phyloP scores from a whole-genome alignment of 2,329 filamentous ascomycete genomes.

The Penicillium sp. region DNA sequence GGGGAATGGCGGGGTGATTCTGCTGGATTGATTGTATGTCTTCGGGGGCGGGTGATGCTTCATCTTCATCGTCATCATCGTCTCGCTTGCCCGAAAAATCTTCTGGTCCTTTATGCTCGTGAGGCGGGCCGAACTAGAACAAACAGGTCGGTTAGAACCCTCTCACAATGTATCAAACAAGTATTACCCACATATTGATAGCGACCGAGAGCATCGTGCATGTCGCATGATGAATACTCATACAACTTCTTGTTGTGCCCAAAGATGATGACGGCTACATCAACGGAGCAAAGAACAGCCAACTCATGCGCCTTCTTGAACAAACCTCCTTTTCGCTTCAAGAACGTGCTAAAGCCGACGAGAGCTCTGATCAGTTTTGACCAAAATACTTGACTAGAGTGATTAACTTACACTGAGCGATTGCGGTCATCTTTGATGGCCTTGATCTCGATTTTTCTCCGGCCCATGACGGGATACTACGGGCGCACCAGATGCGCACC shows the following conservation, averaged over 20 bases:
- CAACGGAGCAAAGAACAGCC: conserved; percentile 94
- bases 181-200: conserved; percentile 77
- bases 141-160: conserved; percentile 5
- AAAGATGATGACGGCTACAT: conserved; percentile 98
- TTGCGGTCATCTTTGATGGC: conserved; percentile 98
- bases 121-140: conserved; percentile 77
- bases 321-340: conserved; percentile 96
- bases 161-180: conserved; percentile 1
- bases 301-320: conserved; percentile 99
- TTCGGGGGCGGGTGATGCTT: conserved; percentile 67
- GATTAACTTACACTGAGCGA: conserved; percentile 80
- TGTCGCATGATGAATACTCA: conserved; percentile 92
- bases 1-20: conserved; percentile 60
- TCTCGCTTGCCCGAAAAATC: conserved; percentile 79
- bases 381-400: neutral
- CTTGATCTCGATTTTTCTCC: conserved; percentile 99
- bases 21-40: conserved; percentile 54
- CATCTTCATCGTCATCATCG: conserved; percentile 76
- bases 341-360: conserved; percentile 68
- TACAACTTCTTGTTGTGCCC: conserved; percentile 99
- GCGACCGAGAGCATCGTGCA: conserved; percentile 81
- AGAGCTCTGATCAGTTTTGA: conserved; percentile 6
- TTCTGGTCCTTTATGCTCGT: conserved; percentile 91
- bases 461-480: conserved; percentile 63
- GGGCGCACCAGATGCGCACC: conserved; percentile 14